Base-by-base conservation (phyloP, 2,329 filamentous ascomycete species). In the Pseudogymnoascus sp. region DNA sequence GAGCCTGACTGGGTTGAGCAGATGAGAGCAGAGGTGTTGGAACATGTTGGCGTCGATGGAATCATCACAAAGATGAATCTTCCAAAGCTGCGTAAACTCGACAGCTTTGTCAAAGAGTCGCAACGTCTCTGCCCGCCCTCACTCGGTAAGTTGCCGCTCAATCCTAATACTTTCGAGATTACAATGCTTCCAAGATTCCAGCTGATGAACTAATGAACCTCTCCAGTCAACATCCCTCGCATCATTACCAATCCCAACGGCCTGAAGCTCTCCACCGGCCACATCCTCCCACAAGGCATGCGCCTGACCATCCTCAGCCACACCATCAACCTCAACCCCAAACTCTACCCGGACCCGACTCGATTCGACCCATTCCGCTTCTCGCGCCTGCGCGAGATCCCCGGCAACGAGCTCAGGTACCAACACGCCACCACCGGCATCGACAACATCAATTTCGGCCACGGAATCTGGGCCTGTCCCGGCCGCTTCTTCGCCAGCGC, bases 381-480 rank as follows among this genome's bases (percentile, higher is more conserved):
- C 26, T 28, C 26, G 26, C 26, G 26, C 26, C 26, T 28, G 26
- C 26, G 26, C 26, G 26, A 28, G 26, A 28, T 28, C 26, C 26
- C 26, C 26, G 26, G 26, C 26, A 28, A 28, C 26, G 26, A 28
- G 26, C 26, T 28, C 26, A 28, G 26, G 26, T 28, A 28, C 26
- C 26, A 28, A 28, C 26, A 28, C 26, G 26, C 26, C 26, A 28
- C 26, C 26, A 28, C 26, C 26, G 67, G 59, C 63, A 61, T 40
- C 66, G 69, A 3, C 60, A 69, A 2, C 65, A 67, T 38, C 19
- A 60, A 2, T 64, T 79, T 78, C 64, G 78, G 78, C 5, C 72
- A 79, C 65, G 78, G 78, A 6, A 70, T 72, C 41, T 75, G 78
- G 61, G 76, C 77, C 4, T 79, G 78, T 41, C 78, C 78, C 0